Evolutionary conservation across 208 protist genomes (phyloP), one percentile per base, ranked within the genome.

Genomic region (Crithidia thermophila): DNA sequence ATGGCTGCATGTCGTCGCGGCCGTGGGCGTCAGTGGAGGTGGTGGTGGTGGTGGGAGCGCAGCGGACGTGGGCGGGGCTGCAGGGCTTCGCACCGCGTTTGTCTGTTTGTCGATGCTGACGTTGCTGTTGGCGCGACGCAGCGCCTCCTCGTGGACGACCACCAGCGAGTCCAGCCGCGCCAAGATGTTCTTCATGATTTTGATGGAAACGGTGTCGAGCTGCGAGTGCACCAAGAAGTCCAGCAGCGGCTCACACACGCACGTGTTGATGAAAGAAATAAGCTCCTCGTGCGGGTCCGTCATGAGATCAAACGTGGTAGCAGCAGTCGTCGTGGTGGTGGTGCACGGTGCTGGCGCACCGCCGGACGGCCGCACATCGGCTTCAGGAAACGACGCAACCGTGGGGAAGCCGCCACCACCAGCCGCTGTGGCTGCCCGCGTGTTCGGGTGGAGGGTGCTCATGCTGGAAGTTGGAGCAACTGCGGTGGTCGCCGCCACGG

Each of bases 151-250:
- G 55, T 90, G 84, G n/a, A 72, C 73, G 4, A 76, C 42, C 21
- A 63, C 76, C 43, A 90, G 79, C 27, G 72, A 53, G 49, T 70
- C 61, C 1, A 94, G 52, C 21, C 81, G 77, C 31, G 72, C 27
- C 36, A 94, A 55, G 30, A 79, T 72, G 45, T 78, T 71, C 50
- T 86, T 77, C 16, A 84, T 34, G n/a, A 94, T 67, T 27, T 78
- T 67, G 31, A 81, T 82, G 4, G 85, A 69, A 36, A 82, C 67
- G 14, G 71, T 66, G 33, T 69, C 57, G 11, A 89, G 47, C 58
- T 87, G 70, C 27, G 76, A 72, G 50, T 70, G 67, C 46, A 76
- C 33, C 34, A 90, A 70, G 53, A 85, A 87, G 11, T 79, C 81
- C 55, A 91, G 30, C 40, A 94, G 61, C 13, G 86, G 75, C 27